Evolutionary conservation across 108 stramenopile genomes (phyloP).

Genomic region (Nitzschia sp.): DNA sequence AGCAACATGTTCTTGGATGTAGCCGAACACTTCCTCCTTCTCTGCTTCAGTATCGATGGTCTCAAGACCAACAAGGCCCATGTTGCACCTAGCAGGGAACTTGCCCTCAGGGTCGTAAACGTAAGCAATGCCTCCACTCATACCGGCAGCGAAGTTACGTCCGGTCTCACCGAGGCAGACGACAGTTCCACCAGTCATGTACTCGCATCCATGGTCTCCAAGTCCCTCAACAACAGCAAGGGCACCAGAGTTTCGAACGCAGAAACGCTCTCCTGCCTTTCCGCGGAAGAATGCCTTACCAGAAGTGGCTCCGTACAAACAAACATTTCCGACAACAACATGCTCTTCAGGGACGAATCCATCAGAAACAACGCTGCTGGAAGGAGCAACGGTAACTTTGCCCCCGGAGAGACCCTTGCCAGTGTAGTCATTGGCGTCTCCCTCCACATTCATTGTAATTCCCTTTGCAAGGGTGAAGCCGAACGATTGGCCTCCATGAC

Average conservation of each 20-base stretch:
- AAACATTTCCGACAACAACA: slow-evolving; percentile 95
- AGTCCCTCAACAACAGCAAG: slow-evolving; percentile 95
- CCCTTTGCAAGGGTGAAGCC: slow-evolving; percentile 94
- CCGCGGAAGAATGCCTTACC: slow-evolving; percentile 97
- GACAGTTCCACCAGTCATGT: slow-evolving; percentile 97
- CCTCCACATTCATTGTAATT: slow-evolving; percentile 89
- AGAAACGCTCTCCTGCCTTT: slow-evolving; percentile 96
- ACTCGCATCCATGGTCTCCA: slow-evolving; percentile 98
- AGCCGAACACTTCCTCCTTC: slow-evolving; percentile 75
- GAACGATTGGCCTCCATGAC: slow-evolving; percentile 94
- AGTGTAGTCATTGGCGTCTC: slow-evolving; percentile 97
- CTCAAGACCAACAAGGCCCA: slow-evolving; percentile 93
- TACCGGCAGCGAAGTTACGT: slow-evolving; percentile 98
- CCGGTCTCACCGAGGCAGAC: slow-evolving; percentile 93
- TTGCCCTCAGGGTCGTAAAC: slow-evolving; percentile 91
- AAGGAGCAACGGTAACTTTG: slow-evolving; percentile 85
- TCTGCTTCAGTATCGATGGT: slow-evolving; percentile 76
- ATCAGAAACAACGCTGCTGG: slow-evolving; percentile 55
- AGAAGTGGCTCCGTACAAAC: slow-evolving; percentile 91
- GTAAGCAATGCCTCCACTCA: slow-evolving; percentile 97
- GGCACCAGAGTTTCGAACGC: slow-evolving; percentile 96
- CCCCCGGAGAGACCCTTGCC: slow-evolving; percentile 98
- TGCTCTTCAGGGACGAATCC: slow-evolving; percentile 90
- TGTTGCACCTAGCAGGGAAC: slow-evolving; percentile 94
- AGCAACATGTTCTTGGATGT: slow-evolving; percentile 89